phyloP scores from a whole-genome alignment of 345 rosid genomes.

The Eucalyptus caleyi region DNA sequence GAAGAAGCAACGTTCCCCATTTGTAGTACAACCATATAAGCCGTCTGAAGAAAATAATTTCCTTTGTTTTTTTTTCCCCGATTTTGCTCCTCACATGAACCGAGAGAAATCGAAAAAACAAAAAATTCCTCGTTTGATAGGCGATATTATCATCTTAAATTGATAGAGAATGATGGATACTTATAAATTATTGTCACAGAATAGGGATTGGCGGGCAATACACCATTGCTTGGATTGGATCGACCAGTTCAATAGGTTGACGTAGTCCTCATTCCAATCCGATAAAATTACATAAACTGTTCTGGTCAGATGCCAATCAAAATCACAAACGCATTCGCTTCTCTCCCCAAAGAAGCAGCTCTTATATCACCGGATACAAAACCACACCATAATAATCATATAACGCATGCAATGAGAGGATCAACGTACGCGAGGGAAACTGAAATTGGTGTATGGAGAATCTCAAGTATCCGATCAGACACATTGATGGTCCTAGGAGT shows the following conservation, averaged over 20 bases:
- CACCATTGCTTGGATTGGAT: background rate
- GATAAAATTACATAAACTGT: background rate
- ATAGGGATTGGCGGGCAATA: background rate
- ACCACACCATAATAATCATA: background rate
- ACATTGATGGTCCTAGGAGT: too few relatives aligned
- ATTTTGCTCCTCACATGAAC: background rate
- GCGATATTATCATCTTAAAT: background rate
- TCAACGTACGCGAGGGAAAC: background rate
- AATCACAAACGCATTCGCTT: fast-evolving
- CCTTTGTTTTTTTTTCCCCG: background rate
- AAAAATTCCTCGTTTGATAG: background rate
- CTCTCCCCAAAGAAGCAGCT: background rate
- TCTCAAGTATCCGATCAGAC: too few relatives aligned
- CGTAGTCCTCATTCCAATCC: background rate
- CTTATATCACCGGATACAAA: background rate
- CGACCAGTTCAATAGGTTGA: background rate
- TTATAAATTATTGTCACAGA: background rate
- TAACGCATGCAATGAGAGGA: background rate
- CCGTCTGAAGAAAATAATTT: background rate
- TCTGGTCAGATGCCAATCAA: background rate
- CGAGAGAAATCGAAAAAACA: background rate
- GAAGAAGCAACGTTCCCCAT: background rate
- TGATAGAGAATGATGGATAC: background rate
- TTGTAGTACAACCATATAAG: background rate
- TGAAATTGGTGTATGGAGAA: background rate